phyloP scores from a whole-genome alignment of 2,329 filamentous ascomycete species.

The Exophiala spinifera region DNA sequence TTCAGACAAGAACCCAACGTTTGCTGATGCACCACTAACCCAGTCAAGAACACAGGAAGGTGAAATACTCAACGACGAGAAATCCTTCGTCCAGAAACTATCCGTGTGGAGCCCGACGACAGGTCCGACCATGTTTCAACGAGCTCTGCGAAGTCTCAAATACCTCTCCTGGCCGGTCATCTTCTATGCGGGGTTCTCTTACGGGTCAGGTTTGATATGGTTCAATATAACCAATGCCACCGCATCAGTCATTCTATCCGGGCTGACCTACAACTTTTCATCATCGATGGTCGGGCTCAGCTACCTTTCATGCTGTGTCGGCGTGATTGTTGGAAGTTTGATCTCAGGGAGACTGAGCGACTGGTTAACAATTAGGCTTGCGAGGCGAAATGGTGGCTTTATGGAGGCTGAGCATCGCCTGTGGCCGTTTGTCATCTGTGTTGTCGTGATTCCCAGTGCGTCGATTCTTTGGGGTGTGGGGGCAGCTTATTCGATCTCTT shows the following conservation, averaged over 20 bases:
- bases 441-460: slow-evolving; percentile 43
- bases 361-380: slow-evolving; percentile 24
- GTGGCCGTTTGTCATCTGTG: slow-evolving; percentile 29
- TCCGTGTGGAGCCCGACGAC: slow-evolving; percentile 2
- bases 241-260: slow-evolving; percentile 36
- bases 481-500: slow-evolving; percentile 47
- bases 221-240: slow-evolving; percentile 45
- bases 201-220: slow-evolving; percentile 40
- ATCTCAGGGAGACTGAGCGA: slow-evolving; percentile 26
- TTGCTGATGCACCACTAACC: background rate
- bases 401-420: slow-evolving; percentile 30
- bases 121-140: background rate
- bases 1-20: background rate
- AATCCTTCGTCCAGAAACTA: too few species aligned
- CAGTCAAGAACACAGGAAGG: background rate
- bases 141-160: slow-evolving; percentile 16
- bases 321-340: slow-evolving; percentile 3
- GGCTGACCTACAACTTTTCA: slow-evolving; percentile 37
- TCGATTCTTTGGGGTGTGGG: slow-evolving; percentile 53
- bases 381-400: slow-evolving; percentile 25
- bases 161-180: slow-evolving; percentile 36
- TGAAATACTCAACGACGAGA: too few species aligned
- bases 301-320: slow-evolving; percentile 33
- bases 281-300: slow-evolving; percentile 19
- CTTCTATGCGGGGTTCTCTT: slow-evolving; percentile 41